These are phyloP conservation scores for Talaromyces sp. DNA, from an alignment of 2,329 filamentous ascomycete genomes.

Conservation along the genomic window DNA sequence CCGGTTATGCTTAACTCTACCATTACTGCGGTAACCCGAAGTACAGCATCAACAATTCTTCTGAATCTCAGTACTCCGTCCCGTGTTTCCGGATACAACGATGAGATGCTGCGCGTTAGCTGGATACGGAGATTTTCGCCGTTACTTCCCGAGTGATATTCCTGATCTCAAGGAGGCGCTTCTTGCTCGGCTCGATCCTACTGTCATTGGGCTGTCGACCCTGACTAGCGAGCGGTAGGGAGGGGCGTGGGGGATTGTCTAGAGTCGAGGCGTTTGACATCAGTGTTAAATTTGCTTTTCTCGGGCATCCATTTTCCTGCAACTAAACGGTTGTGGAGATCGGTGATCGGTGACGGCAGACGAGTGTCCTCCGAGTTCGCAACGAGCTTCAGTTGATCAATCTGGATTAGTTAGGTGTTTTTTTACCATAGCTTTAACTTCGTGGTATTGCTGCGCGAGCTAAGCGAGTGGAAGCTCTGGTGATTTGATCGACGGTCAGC, in stretches of 20 bases:
- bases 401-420: not conserved
- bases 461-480: not conserved
- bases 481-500: not conserved
- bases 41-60: not conserved
- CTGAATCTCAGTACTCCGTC: not conserved
- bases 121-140: not conserved
- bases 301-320: not conserved
- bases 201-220: not conserved
- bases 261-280: not conserved
- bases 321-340: not conserved
- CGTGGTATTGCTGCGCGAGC: not conserved
- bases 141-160: not conserved
- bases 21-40: not conserved
- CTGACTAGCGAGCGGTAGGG: not conserved
- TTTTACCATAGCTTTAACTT: not conserved
- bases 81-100: not conserved
- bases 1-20: not conserved
- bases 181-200: not conserved
- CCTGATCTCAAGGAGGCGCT: not conserved
- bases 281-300: not conserved
- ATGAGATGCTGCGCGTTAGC: not conserved
- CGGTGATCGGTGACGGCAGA: not conserved
- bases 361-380: not conserved
- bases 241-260: not conserved
- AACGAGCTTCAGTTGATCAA: not conserved